phyloP scores from a whole-genome alignment of 768 basidiomycete species.

The Lactifluus rugatus region DNA sequence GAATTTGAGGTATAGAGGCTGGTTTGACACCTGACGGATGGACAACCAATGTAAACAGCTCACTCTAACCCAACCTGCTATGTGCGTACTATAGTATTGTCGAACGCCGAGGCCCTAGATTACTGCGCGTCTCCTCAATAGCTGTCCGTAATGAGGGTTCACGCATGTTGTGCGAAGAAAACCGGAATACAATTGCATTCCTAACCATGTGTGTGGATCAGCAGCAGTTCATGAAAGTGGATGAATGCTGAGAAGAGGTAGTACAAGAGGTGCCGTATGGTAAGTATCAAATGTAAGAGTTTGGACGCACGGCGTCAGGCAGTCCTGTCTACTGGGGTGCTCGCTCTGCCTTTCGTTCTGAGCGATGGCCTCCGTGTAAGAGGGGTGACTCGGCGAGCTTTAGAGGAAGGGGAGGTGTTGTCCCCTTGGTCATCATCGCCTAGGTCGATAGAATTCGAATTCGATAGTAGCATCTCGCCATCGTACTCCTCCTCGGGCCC shows the following conservation, averaged over 20 bases:
- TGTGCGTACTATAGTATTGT: too few species aligned
- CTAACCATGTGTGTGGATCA: slow-evolving; percentile 4
- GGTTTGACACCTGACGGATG: not conserved
- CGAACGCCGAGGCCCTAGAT: too few species aligned
- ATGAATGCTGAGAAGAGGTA: not conserved
- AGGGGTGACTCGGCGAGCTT: slow-evolving; percentile 41
- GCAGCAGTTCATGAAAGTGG: not conserved
- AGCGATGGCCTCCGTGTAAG: slow-evolving; percentile 59
- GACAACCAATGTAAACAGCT: too few species aligned
- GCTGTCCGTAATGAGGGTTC: too few species aligned
- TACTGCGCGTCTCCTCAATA: too few species aligned
- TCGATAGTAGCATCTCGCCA: slow-evolving; percentile 25
- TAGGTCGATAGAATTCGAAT: slow-evolving; percentile 28
- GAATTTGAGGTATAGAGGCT: too few species aligned
- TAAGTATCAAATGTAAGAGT: not conserved
- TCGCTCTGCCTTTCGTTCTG: slow-evolving; percentile 17
- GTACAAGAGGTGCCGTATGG: not conserved
- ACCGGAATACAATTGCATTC: not conserved
- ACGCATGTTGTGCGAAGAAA: not conserved
- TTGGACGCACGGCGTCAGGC: slow-evolving; percentile 6
- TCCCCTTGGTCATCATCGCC: slow-evolving; percentile 19
- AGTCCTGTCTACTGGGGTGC: not conserved
- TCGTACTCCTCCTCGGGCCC: slow-evolving; percentile 32
- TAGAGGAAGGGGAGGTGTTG: slow-evolving; percentile 26
- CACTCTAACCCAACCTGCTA: too few species aligned